Conservation (phyloP, 139 green algal species). For the Yamagishiella unicocca region DNA sequence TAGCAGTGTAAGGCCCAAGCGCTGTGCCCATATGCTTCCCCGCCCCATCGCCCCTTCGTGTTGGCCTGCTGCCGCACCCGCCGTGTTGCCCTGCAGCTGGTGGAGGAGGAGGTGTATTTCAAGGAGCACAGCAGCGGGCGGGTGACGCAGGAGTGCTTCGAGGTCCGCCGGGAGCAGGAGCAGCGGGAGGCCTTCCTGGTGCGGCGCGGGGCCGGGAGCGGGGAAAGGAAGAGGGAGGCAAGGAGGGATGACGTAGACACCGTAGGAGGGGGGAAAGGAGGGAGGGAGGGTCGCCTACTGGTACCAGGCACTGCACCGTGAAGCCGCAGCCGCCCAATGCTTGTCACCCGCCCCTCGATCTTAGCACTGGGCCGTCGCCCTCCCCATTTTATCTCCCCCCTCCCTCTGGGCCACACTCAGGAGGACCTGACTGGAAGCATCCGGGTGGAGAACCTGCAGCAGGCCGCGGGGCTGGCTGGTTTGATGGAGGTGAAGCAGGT, state of each 20-base stretch:
- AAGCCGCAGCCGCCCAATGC: too few relatives aligned
- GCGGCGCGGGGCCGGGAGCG: too few relatives aligned
- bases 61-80: too few relatives aligned
- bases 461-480: conserved; percentile 7
- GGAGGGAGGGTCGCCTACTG: too few relatives aligned
- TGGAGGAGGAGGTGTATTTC: conserved; percentile 63
- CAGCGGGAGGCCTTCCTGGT: conserved; percentile 35
- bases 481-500: conserved; percentile 52
- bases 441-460: conserved; percentile 46
- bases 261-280: too few relatives aligned
- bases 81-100: conserved; percentile 49
- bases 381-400: background rate
- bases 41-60: too few relatives aligned
- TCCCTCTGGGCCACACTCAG: background rate
- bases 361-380: background rate
- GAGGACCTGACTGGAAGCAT: conserved; percentile 32
- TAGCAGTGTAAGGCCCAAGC: too few relatives aligned
- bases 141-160: conserved; percentile 57
- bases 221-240: too few relatives aligned
- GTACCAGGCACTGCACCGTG: too few relatives aligned
- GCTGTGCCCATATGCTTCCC: too few relatives aligned
- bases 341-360: background rate
- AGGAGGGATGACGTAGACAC: too few relatives aligned
- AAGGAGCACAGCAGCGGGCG: conserved; percentile 59
- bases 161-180: conserved; percentile 54